These are phyloP conservation scores for Xylaria intraflava DNA, from an alignment of 495 filamentous ascomycete species.

Conservation along the genomic window DNA sequence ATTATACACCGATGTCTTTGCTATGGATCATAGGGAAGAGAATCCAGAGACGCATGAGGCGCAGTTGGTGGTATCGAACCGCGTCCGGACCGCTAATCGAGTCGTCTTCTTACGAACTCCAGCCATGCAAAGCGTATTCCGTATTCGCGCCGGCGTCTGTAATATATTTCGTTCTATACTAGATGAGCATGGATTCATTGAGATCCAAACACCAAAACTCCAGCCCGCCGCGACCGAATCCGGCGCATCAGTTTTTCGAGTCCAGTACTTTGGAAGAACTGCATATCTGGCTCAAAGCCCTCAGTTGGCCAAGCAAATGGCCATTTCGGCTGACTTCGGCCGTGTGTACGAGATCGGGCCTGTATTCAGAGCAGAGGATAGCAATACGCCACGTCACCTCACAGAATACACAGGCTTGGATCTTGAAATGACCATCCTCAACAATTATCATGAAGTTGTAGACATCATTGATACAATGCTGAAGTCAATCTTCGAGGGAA, in stretches of 20 bases:
- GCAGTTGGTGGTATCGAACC: constrained; percentile 33
- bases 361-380: constrained; percentile 97
- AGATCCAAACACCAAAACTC: constrained; percentile 90
- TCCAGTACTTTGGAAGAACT: constrained; percentile 85
- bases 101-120: constrained; percentile 81
- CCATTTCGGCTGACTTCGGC: constrained; percentile 85
- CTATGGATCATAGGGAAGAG: constrained; percentile 36
- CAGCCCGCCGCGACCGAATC: constrained; percentile 88
- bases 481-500: constrained; percentile 77
- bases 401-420: constrained; percentile 95
- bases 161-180: constrained; percentile 75
- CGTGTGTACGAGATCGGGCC: constrained; percentile 88
- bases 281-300: constrained; percentile 91
- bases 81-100: constrained; percentile 65
- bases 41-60: constrained; percentile 35
- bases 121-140: constrained; percentile 81
- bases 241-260: constrained; percentile 87
- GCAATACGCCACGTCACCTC: constrained; percentile 91
- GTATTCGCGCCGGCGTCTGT: constrained; percentile 67
- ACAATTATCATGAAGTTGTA: constrained; percentile 88
- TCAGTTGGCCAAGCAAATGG: constrained; percentile 92
- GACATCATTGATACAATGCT: constrained; percentile 74
- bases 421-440: constrained; percentile 85
- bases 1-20: constrained; percentile 64
- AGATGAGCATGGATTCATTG: constrained; percentile 70